A percentile compares a stretch with the other conserved stretches of the same genome.
These are phyloP conservation scores for Arabidopsis arenosa DNA, from an alignment of 345 rosid species.

Conservation along the genomic window DNA sequence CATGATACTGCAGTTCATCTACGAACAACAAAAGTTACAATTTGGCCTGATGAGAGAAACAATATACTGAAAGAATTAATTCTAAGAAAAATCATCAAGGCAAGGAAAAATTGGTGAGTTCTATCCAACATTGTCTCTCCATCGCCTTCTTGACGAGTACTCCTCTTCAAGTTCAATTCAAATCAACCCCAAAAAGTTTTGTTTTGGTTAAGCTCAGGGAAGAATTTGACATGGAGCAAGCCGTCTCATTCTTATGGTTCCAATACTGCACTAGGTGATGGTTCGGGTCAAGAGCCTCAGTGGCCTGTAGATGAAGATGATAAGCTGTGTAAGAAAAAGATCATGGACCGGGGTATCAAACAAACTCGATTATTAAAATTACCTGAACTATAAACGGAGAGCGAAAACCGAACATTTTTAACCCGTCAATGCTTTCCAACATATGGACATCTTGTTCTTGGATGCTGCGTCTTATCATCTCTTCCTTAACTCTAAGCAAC, in stretches of 20 bases:
- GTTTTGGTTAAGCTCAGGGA: background rate
- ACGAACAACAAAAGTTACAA: background rate
- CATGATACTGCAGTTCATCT: background rate
- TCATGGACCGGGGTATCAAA: background rate
- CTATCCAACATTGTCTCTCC: constrained; percentile 1
- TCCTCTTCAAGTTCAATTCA: constrained; percentile 30
- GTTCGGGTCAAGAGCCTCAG: constrained; percentile 78
- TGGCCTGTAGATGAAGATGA: constrained; percentile 51
- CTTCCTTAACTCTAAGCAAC: constrained; percentile 50
- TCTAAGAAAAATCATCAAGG: constrained; percentile 4
- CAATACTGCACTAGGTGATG: constrained; percentile 72
- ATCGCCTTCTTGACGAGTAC: background rate
- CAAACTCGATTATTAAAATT: constrained; percentile 9
- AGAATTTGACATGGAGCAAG: background rate
- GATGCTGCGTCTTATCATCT: background rate
- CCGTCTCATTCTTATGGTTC: constrained; percentile 33
- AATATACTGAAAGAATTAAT: background rate
- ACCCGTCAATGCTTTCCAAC: constrained; percentile 55
- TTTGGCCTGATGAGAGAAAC: constrained; percentile 15
- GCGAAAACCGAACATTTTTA: constrained; percentile 78
- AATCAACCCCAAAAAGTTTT: constrained; percentile 46
- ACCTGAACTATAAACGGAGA: constrained; percentile 66
- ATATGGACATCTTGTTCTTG: constrained; percentile 27
- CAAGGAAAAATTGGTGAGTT: background rate
- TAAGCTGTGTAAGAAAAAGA: constrained; percentile 15